Base-by-base conservation (phyloP, 495 filamentous ascomycete genomes). In the Staphylotrichum longicolle region DNA sequence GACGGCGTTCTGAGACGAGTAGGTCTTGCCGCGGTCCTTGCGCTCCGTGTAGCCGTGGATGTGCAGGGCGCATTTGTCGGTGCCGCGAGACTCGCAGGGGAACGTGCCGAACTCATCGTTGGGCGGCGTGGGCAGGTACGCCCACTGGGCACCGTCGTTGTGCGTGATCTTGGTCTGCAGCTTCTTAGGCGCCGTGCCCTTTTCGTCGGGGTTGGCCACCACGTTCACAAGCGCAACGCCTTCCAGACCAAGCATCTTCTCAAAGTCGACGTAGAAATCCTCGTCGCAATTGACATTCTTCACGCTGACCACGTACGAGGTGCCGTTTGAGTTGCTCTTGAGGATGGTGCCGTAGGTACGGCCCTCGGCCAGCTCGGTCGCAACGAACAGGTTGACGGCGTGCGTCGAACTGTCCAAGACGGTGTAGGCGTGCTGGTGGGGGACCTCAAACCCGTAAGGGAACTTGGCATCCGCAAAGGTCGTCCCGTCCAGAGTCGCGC, bases 301-400 rank as follows among this genome's bases (percentile, higher is more conserved):
- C 8, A 93, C 76, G 72, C 88, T 93, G 53, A 93, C 76, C 27
- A 95, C 90, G 66, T 97, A 99, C 3, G 88, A 93, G 0, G 94
- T 98, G 42, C 94, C 94, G 69, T 98, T 98, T 67, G 90, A 96
- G 75, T 99, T 99, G 66, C 91, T 96, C 82, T 98, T 98, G 69
- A 99, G 82, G 55, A 99, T 87, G 32, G 85, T 85, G n/a, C 94
- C 94, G 63, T 88, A 91, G 57, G 86, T 84, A 40, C 80, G 82
- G 4, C 80, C 86, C 7, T 75, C 65, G 8, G 40, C 74, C 33
- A 77, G 79, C 59, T 86, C 86, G 52, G 90, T 87, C 3, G 86
- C 90, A 14, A 98, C 92, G 62, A 96, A 91, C 58, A 99, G 74
- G 78, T 98, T 97, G 54, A 97, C 80, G 7, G 94, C 88, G 74